Percentiles rank a stretch among this genome's conserved stretches.
These are phyloP conservation scores for Cytospora mali DNA, from an alignment of 2,329 filamentous ascomycete genomes.

Conservation along the genomic window DNA sequence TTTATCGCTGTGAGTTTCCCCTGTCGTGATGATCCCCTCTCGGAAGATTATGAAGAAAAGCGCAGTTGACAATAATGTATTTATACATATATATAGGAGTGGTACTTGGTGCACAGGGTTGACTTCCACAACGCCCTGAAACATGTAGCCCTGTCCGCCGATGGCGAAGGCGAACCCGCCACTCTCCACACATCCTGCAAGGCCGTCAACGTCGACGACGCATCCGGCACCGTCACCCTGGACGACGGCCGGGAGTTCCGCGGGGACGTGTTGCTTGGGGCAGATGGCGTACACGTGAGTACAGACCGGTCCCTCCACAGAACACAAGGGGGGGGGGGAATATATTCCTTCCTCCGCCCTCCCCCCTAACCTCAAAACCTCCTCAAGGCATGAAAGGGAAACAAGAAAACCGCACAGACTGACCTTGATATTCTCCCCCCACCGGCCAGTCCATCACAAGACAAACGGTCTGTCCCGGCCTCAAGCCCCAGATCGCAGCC, in stretches of 20 bases:
- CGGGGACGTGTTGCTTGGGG: slow-evolving; percentile 13
- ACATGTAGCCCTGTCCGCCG: not conserved
- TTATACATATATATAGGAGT: not conserved
- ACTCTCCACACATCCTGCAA: slow-evolving; percentile 1
- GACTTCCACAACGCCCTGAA: slow-evolving; percentile 1
- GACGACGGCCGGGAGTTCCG: slow-evolving; percentile 3
- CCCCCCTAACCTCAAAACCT: too few relatives aligned
- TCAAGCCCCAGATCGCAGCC: not conserved
- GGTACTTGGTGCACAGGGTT: slow-evolving; percentile 2
- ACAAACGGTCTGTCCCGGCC: not conserved
- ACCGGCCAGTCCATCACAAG: not conserved
- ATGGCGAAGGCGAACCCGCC: not conserved
- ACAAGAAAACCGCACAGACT: too few relatives aligned
- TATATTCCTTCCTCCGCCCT: too few relatives aligned
- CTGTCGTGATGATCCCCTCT: not conserved
- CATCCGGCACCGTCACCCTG: slow-evolving; percentile 1
- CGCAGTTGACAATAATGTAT: too few relatives aligned
- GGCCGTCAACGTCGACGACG: slow-evolving; percentile 1
- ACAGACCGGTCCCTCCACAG: too few relatives aligned
- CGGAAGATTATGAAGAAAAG: too few relatives aligned
- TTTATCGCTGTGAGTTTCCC: slow-evolving; percentile 5
- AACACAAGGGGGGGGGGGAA: too few relatives aligned
- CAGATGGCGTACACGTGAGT: slow-evolving; percentile 6
- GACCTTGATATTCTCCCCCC: not conserved
- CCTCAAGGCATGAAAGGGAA: too few relatives aligned